A percentile compares a stretch with the other conserved stretches of the same genome.
Evolutionary conservation across 176 grass and related monocot genomes (phyloP).

Genomic region (Rhynchospora breviuscula): DNA sequence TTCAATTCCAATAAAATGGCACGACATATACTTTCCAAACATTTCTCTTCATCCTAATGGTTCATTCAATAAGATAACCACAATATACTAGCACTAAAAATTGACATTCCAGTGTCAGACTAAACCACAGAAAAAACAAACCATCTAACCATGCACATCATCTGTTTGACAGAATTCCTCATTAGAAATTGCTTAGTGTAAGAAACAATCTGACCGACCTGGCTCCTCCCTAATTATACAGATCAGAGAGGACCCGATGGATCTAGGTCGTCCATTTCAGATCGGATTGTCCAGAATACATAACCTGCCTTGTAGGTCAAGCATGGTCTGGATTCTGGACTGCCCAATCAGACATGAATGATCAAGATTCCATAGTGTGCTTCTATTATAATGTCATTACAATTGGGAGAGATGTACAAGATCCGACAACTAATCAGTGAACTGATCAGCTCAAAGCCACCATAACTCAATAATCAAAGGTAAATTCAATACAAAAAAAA

Average conservation of each 20-base stretch:
- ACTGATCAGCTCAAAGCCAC: background rate
- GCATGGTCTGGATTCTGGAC: background rate
- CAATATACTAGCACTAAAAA: background rate
- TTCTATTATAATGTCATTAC: background rate
- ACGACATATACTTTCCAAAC: background rate
- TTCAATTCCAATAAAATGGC: background rate
- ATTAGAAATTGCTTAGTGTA: slow-evolving; percentile 2
- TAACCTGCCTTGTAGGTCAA: background rate
- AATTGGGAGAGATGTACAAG: background rate
- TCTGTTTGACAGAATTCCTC: slow-evolving; percentile 20
- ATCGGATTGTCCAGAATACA: background rate
- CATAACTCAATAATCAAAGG: background rate
- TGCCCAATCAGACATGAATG: background rate
- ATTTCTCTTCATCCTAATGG: background rate
- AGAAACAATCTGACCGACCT: background rate
- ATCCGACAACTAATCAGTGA: background rate
- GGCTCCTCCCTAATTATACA: background rate
- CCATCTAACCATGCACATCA: slow-evolving; percentile 5
- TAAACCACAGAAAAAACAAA: background rate
- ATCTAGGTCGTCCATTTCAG: background rate
- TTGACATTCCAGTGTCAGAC: background rate
- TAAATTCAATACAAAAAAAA: background rate
- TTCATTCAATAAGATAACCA: background rate
- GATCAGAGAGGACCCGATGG: background rate
- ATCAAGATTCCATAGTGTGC: background rate